Conservation (phyloP, 1,139 yeast species). For the Petasospora rhodanensis region DNA sequence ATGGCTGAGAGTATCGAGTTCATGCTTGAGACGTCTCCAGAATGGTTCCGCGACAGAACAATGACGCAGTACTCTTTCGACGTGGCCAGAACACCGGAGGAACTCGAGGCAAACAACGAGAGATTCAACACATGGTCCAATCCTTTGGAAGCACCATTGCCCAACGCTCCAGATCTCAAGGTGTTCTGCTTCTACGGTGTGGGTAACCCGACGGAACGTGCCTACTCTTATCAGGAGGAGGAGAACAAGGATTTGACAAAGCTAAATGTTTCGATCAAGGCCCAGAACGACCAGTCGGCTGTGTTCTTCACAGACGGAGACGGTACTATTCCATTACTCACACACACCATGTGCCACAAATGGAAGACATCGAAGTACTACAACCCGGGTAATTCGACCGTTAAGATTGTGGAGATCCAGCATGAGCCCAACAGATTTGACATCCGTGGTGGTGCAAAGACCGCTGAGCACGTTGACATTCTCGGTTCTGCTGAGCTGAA, state of each 20-base stretch:
- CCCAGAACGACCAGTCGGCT: constrained; percentile 43
- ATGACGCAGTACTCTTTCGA: constrained; percentile 76
- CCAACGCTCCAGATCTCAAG: constrained; percentile 90
- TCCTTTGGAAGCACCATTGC: constrained; percentile 87
- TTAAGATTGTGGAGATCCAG: constrained; percentile 81
- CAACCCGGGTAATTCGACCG: constrained; percentile 74
- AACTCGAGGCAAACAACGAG: constrained; percentile 59
- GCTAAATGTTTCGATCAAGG: constrained; percentile 61
- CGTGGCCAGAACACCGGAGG: constrained; percentile 52
- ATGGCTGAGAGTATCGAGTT: constrained; percentile 63
- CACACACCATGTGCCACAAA: constrained; percentile 78
- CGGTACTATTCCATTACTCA: constrained; percentile 84
- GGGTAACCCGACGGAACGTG: constrained; percentile 93
- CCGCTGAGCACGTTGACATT: constrained; percentile 97
- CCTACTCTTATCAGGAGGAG: constrained; percentile 77
- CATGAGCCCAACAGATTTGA: constrained; percentile 94
- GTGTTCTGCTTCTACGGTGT: constrained; percentile 90
- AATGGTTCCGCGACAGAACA: constrained; percentile 67
- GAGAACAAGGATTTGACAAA: constrained; percentile 40
- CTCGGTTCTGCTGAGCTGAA: constrained; percentile 90
- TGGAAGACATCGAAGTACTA: constrained; percentile 70
- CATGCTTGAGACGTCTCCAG: constrained; percentile 60
- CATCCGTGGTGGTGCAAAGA: constrained; percentile 94
- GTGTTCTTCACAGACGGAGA: constrained; percentile 90
- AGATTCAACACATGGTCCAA: constrained; percentile 83